phyloP scores from a whole-genome alignment of 768 basidiomycete species.

The Mycena albidolilacea region DNA sequence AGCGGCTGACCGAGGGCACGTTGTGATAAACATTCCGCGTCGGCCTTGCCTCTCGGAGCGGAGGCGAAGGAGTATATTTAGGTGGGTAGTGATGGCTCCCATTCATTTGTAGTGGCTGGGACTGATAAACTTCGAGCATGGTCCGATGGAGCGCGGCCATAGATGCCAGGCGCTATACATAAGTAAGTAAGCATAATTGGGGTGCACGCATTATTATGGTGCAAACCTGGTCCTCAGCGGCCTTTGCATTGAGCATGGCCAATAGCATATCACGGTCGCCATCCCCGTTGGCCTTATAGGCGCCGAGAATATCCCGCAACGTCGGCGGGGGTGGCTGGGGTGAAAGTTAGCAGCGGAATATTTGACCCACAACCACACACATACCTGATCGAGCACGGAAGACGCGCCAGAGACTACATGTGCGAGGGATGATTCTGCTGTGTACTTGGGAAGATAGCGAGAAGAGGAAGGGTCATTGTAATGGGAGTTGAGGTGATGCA shows the following conservation, averaged over 20 bases:
- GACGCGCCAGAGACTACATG: slow-evolving; percentile 57
- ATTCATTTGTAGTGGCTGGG: slow-evolving; percentile 46
- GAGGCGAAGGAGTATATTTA: slow-evolving; percentile 55
- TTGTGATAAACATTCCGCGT: slow-evolving; percentile 53
- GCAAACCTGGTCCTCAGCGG: slow-evolving; percentile 91
- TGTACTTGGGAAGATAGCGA: slow-evolving; percentile 46
- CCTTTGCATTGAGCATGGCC: slow-evolving; percentile 92
- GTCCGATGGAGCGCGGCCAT: slow-evolving; percentile 79
- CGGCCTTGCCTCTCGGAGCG: slow-evolving; percentile 49
- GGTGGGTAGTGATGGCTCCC: slow-evolving; percentile 60
- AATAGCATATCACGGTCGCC: slow-evolving; percentile 94
- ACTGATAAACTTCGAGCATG: slow-evolving; percentile 74
- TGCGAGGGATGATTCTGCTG: slow-evolving; percentile 45
- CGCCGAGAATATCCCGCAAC: slow-evolving; percentile 88
- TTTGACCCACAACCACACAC: slow-evolving; percentile 42
- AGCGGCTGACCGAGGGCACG: slow-evolving; percentile 55
- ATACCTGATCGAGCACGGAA: slow-evolving; percentile 60
- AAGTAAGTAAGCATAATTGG: slow-evolving; percentile 15
- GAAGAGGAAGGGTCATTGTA: slow-evolving; percentile 44
- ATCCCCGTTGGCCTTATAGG: slow-evolving; percentile 88
- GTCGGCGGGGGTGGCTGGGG: slow-evolving; percentile 82
- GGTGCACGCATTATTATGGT: slow-evolving; percentile 25
- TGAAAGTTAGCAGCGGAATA: slow-evolving; percentile 35
- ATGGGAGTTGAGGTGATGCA: slow-evolving; percentile 44
- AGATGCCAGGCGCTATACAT: slow-evolving; percentile 76